Evolutionary conservation across 106 monocot genomes (phyloP).

Genomic region (Apostasia ramifera): DNA sequence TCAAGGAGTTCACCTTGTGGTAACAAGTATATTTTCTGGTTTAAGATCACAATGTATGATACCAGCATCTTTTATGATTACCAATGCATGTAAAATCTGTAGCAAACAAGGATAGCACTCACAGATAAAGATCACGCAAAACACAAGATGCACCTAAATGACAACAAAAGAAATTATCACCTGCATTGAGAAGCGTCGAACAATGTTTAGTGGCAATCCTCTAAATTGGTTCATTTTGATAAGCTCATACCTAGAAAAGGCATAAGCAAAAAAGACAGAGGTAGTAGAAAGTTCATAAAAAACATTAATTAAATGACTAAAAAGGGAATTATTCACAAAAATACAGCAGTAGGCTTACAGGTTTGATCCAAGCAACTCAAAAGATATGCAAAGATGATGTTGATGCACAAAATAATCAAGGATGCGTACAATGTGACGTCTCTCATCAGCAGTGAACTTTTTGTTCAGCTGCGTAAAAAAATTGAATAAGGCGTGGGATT

Average conservation of each 20-base stretch:
- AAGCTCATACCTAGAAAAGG: conserved; percentile 62
- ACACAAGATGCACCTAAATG: not conserved
- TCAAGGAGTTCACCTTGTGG: conserved; percentile 40
- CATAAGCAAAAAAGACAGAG: conserved; percentile 1
- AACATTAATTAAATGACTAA: not conserved
- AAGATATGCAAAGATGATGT: conserved; percentile 85
- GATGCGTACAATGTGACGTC: conserved; percentile 82
- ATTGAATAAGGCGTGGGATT: not conserved
- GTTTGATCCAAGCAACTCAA: conserved; percentile 95
- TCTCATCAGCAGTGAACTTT: conserved; percentile 67
- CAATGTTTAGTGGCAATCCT: conserved; percentile 63
- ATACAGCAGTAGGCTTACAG: conserved; percentile 31
- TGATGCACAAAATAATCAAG: conserved; percentile 80
- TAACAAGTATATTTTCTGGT: conserved; percentile 93
- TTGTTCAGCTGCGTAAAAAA: conserved; percentile 63
- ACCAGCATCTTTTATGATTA: conserved; percentile 84
- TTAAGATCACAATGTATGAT: conserved; percentile 99
- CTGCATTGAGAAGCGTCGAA: conserved; percentile 89
- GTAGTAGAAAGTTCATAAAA: not conserved
- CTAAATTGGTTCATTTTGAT: conserved; percentile 71
- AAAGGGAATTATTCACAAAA: not conserved
- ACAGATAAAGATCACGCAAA: not conserved
- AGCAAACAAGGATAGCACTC: conserved; percentile 2
- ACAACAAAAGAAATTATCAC: conserved; percentile 15
- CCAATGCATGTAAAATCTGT: conserved; percentile 80